Evolutionary conservation across 2,329 filamentous ascomycete genomes (phyloP).

Genomic region (Apiospora arundinis): DNA sequence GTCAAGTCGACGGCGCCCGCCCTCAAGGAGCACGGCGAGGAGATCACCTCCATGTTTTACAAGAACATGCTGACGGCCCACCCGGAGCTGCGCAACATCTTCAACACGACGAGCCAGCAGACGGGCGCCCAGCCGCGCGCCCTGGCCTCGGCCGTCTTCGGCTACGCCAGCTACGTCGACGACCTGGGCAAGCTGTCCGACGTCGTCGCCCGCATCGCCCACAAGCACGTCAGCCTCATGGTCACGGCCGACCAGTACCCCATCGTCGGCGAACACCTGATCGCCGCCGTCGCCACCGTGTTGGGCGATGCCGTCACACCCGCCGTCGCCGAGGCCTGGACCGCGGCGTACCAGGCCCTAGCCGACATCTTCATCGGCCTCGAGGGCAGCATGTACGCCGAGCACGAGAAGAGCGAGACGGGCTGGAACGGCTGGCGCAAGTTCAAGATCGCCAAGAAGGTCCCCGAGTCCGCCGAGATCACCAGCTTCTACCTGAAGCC

Average conservation of each 20-base stretch:
- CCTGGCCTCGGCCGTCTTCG: conserved; percentile 71
- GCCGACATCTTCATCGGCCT: conserved; percentile 73
- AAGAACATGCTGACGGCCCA: conserved; percentile 68
- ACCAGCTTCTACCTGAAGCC: conserved; percentile 75
- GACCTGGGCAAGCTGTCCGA: conserved; percentile 65
- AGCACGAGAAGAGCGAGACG: conserved; percentile 31
- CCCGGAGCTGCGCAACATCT: conserved; percentile 71
- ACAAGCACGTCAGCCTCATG: conserved; percentile 78
- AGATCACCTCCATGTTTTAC: conserved; percentile 78
- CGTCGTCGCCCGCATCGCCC: conserved; percentile 71
- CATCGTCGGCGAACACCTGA: conserved; percentile 71
- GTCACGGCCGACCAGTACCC: conserved; percentile 73
- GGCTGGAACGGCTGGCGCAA: conserved; percentile 56
- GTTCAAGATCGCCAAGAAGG: conserved; percentile 65
- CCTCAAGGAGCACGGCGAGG: conserved; percentile 69
- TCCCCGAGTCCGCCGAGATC: conserved; percentile 64
- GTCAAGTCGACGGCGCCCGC: conserved; percentile 81
- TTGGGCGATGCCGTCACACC: conserved; percentile 71
- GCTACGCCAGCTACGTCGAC: conserved; percentile 77
- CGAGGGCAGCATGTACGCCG: conserved; percentile 67
- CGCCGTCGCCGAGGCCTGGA: conserved; percentile 74
- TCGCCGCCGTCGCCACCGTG: conserved; percentile 71
- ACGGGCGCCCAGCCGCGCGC: conserved; percentile 73
- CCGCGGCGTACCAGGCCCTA: conserved; percentile 72
- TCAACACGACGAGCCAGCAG: conserved; percentile 73